Evolutionary conservation across 257 asterid genomes (phyloP), one percentile per base, ranked within the genome.

Genomic region (Prunella vulgaris): DNA sequence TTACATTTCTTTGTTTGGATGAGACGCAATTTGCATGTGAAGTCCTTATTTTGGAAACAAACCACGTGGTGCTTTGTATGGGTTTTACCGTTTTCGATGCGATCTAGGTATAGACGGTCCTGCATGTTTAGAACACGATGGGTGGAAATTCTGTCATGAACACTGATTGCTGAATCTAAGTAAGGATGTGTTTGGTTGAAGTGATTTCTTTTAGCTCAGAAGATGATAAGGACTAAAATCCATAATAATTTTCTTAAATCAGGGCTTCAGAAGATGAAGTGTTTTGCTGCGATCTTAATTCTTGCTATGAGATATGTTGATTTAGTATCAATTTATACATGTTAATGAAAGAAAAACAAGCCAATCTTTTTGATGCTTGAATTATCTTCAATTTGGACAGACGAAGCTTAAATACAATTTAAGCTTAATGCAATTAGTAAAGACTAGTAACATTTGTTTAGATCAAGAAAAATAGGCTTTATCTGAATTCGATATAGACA

Each of bases 61-160:
- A 70, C 62, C 68, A 77, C 75, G 72, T 77, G 78, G 64, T 72
- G 72, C 68, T 77, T 49, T 67, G 64, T 53, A 3, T 27, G 49
- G 22, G 60, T 52, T 67, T 63, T 51, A 68, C 53, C 21, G 17
- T 13, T 25, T 17, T 42, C 28, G 35, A 59, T 44, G 32, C 7
- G 66, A n/a, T 32, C 48, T 33, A 60, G 66, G 6, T 32, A 28
- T 60, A 60, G 15, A 30, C 37, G 66, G 32, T 22, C 14, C n/a
- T 32, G 66, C 64, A 28, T 58, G 40, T 12, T 25, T 32, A 18
- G 52, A 25, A 9, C 52, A 61, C 38, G 51, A 35, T 25, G 32
- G 60, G 54, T 42, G 57, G 60, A 73, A 40, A 56, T 40, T 12
- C 21, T 25, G 49, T 27, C 22, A 18, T 49, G 49, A 53, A 38